Conservation (phyloP, 129 eudicot species). For the Centella asiatica region DNA sequence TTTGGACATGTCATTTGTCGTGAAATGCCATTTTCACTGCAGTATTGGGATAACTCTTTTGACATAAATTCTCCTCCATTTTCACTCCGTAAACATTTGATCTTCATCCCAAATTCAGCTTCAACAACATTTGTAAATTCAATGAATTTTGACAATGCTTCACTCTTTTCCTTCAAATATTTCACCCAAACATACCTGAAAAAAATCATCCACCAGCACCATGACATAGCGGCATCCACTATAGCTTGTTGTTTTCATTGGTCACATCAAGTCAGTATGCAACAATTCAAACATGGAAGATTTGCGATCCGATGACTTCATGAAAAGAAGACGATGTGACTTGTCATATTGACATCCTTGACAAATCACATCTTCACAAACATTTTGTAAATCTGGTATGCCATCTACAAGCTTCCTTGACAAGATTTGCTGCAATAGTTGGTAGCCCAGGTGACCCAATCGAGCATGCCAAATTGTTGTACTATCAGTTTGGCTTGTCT, state of each 20-base stretch:
- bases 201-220: not conserved
- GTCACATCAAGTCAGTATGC: conserved; percentile 11
- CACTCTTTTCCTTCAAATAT: too few species aligned
- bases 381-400: not conserved
- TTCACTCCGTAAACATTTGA: too few species aligned
- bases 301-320: conserved; percentile 6
- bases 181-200: too few species aligned
- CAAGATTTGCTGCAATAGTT: not conserved
- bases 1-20: not conserved
- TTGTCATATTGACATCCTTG: conserved; percentile 10
- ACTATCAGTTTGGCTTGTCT: not conserved
- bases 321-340: conserved; percentile 8
- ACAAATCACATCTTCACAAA: not conserved
- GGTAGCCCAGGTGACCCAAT: not conserved
- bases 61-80: too few species aligned
- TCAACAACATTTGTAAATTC: too few species aligned
- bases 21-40: not conserved
- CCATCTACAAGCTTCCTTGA: not conserved
- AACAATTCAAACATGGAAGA: not conserved
- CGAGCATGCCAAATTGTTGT: not conserved
- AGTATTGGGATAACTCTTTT: too few species aligned
- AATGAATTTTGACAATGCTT: too few species aligned
- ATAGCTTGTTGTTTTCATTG: conserved; percentile 11
- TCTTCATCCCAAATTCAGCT: too few species aligned
- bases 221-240: not conserved